These are phyloP conservation scores for Cyclocybe cylindracea DNA, from an alignment of 768 basidiomycete genomes.

Conservation along the genomic window DNA sequence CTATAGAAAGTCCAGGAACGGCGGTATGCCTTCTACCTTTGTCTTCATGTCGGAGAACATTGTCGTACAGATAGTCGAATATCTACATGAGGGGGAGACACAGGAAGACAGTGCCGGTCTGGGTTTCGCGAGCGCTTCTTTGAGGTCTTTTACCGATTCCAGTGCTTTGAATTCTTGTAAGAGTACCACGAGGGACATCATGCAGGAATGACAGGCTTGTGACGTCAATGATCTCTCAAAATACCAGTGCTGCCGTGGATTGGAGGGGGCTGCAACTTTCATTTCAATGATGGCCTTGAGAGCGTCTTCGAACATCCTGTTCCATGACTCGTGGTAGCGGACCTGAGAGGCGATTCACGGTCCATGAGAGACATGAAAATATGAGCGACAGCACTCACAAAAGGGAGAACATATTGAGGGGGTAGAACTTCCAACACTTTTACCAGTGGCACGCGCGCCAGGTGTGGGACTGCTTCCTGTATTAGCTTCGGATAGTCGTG, in stretches of 20 bases:
- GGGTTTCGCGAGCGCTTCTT: constrained; percentile 2
- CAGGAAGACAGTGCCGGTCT: constrained; percentile 5
- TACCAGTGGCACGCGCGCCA: constrained; percentile 11
- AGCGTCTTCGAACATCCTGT: constrained; percentile 10
- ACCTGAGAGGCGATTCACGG: not conserved
- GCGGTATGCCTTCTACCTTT: constrained; percentile 6
- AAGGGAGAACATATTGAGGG: constrained; percentile 12
- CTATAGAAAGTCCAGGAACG: constrained; percentile 4
- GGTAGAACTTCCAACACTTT: constrained; percentile 13
- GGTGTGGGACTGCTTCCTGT: constrained; percentile 18
- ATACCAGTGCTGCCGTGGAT: not conserved
- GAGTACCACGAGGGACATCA: constrained; percentile 4
- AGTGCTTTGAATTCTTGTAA: constrained; percentile 9
- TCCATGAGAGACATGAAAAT: not conserved
- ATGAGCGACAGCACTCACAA: constrained; percentile 5
- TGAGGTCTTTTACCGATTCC: constrained; percentile 4
- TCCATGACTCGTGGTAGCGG: constrained; percentile 9
- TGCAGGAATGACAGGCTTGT: constrained; percentile 11
- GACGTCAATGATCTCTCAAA: constrained; percentile 6
- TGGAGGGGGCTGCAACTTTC: not conserved
- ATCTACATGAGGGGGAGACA: constrained; percentile 13
- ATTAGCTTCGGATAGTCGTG: constrained; percentile 21
- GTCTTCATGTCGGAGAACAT: constrained; percentile 7
- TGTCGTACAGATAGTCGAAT: not conserved
- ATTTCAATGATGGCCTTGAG: constrained; percentile 1